These are phyloP conservation scores for Colletotrichum cereale DNA, from an alignment of 2,329 filamentous ascomycete genomes.

Conservation along the genomic window DNA sequence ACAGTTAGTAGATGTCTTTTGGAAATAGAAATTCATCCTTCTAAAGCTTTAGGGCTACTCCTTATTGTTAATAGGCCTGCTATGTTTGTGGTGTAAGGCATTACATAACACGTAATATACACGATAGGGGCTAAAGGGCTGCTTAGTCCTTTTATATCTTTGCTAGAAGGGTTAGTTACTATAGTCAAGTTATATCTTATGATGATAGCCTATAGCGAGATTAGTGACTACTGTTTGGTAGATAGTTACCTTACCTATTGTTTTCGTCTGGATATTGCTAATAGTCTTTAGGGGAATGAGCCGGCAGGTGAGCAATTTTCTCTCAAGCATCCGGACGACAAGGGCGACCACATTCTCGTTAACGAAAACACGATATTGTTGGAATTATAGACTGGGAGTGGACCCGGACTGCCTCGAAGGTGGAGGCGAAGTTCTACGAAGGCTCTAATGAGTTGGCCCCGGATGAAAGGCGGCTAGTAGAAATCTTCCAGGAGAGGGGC, in stretches of 20 bases:
- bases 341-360: slow-evolving; percentile 58
- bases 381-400: slow-evolving; percentile 61
- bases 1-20: slow-evolving; percentile 50
- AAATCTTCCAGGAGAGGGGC: not conserved
- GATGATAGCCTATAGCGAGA: not conserved
- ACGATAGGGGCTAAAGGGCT: not conserved
- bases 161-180: not conserved
- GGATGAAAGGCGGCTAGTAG: not conserved
- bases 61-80: slow-evolving; percentile 3
- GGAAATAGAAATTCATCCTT: slow-evolving; percentile 50
- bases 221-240: not conserved
- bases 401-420: slow-evolving; percentile 46
- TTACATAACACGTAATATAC: not conserved
- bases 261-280: not conserved
- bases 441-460: slow-evolving; percentile 43
- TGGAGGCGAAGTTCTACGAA: slow-evolving; percentile 51
- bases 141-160: slow-evolving; percentile 3
- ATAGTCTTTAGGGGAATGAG: not conserved
- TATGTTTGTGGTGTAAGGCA: not conserved
- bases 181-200: not conserved
- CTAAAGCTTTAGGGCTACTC: slow-evolving; percentile 47
- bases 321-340: slow-evolving; percentile 60
- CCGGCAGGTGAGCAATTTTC: slow-evolving; percentile 47
- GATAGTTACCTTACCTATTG: not conserved
- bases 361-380: slow-evolving; percentile 56